phyloP scores from a whole-genome alignment of 257 asterid species.

The Petrea volubilis region DNA sequence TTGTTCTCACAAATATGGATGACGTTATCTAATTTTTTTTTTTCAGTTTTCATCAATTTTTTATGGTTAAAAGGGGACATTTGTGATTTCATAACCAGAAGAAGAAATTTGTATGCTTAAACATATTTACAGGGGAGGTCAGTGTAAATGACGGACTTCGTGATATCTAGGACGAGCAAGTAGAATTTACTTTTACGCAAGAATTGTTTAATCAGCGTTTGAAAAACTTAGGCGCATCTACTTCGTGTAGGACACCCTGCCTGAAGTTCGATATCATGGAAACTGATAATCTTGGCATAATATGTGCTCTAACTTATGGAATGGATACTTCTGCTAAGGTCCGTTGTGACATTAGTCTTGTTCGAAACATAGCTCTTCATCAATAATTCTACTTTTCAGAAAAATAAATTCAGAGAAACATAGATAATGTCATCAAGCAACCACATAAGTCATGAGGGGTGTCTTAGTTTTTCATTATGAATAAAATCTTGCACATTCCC shows the following conservation, averaged over 20 bases:
- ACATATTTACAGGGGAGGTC: too few species aligned
- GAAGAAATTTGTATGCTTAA: too few species aligned
- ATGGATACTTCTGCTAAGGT: slow-evolving; percentile 39
- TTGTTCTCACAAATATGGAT: too few species aligned
- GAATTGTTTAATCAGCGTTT: not conserved
- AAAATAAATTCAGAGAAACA: not conserved
- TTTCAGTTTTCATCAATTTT: too few species aligned
- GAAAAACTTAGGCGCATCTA: slow-evolving; percentile 18
- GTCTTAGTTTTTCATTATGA: not conserved
- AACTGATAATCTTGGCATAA: slow-evolving; percentile 32
- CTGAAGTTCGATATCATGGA: slow-evolving; percentile 40
- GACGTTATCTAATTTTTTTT: too few species aligned
- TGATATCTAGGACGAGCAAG: not conserved
- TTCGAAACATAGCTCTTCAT: not conserved
- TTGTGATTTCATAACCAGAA: too few species aligned
- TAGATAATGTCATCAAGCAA: not conserved
- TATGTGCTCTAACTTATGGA: slow-evolving; percentile 30
- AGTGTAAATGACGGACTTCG: not conserved
- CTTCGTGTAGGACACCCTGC: slow-evolving; percentile 40
- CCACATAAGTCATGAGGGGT: not conserved
- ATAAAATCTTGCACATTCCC: not conserved
- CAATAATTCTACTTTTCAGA: not conserved
- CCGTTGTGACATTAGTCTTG: slow-evolving; percentile 12
- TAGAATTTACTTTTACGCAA: not conserved
- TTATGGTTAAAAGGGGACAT: too few species aligned